These are phyloP conservation scores for Coffea humblotiana DNA, from an alignment of 305 asterid genomes.

Conservation along the genomic window DNA sequence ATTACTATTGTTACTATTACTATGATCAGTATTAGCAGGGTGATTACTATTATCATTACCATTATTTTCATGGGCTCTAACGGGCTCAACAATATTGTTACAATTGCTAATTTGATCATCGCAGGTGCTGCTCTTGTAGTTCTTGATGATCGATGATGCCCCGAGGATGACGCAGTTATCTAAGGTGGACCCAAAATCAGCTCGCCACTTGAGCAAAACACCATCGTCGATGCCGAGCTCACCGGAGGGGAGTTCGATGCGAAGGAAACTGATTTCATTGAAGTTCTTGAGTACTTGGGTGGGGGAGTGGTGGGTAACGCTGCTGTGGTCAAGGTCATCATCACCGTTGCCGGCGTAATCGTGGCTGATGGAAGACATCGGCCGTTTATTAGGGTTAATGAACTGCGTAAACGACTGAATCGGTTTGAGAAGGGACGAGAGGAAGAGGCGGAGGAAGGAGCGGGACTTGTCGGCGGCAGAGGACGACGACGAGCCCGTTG, in stretches of 20 bases:
- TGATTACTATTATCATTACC: conserved; percentile 17
- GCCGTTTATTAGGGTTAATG: conserved; percentile 41
- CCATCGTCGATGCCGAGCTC: conserved; percentile 87
- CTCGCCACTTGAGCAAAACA: conserved; percentile 86
- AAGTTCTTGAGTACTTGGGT: conserved; percentile 82
- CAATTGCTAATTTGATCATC: not conserved
- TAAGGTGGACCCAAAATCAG: conserved; percentile 85
- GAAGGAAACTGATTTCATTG: conserved; percentile 67
- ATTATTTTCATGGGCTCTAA: conserved; percentile 4
- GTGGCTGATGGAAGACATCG: conserved; percentile 10
- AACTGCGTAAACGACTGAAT: conserved; percentile 63
- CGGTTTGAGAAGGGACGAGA: conserved; percentile 56
- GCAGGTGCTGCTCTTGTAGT: not conserved
- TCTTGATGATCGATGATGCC: conserved; percentile 59
- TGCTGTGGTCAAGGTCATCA: conserved; percentile 49
- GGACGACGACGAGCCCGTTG: conserved; percentile 33
- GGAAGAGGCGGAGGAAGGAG: conserved; percentile 56
- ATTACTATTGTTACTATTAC: conserved; percentile 16
- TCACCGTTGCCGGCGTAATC: conserved; percentile 30
- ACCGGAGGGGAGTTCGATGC: conserved; percentile 84
- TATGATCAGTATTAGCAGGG: conserved; percentile 13
- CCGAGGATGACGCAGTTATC: conserved; percentile 89
- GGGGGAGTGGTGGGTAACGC: conserved; percentile 92
- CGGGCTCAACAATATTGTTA: not conserved
- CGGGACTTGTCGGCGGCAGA: conserved; percentile 51